Conservation (phyloP, 805 yeast genomes). For the Priceomyces fermenticarens region DNA sequence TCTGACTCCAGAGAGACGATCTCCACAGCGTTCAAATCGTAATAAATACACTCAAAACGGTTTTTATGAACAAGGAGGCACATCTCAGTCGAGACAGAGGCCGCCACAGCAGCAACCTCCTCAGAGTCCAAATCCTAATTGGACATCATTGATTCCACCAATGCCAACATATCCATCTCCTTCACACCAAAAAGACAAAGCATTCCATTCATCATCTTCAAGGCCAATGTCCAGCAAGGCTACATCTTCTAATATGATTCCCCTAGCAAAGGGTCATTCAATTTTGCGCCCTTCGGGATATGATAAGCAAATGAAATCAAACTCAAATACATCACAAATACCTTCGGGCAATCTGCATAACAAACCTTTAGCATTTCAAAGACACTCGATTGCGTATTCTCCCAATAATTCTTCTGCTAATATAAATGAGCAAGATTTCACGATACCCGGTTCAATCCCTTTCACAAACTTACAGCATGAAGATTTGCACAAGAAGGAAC, state of each 20-base stretch:
- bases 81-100: not conserved
- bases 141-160: constrained; percentile 37
- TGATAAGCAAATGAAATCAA: not conserved
- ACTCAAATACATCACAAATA: not conserved
- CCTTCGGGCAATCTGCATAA: not conserved
- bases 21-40: no score
- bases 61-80: no score
- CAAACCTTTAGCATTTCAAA: constrained; percentile 7
- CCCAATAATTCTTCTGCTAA: constrained; percentile 12
- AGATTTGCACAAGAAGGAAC: not conserved
- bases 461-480: not conserved
- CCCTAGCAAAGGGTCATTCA: no score
- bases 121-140: constrained; percentile 13
- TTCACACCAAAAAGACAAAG: constrained; percentile 9
- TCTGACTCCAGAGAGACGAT: not conserved
- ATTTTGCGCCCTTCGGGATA: no score
- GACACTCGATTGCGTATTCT: constrained; percentile 29
- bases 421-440: not conserved
- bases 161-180: constrained; percentile 20
- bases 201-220: not conserved
- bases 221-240: not conserved
- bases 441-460: constrained; percentile 1
- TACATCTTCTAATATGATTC: not conserved
- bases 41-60: no score
- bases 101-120: constrained; percentile 3